These are phyloP conservation scores for Boletus tylopilopsis DNA, from an alignment of 768 basidiomycete genomes.

Conservation along the genomic window DNA sequence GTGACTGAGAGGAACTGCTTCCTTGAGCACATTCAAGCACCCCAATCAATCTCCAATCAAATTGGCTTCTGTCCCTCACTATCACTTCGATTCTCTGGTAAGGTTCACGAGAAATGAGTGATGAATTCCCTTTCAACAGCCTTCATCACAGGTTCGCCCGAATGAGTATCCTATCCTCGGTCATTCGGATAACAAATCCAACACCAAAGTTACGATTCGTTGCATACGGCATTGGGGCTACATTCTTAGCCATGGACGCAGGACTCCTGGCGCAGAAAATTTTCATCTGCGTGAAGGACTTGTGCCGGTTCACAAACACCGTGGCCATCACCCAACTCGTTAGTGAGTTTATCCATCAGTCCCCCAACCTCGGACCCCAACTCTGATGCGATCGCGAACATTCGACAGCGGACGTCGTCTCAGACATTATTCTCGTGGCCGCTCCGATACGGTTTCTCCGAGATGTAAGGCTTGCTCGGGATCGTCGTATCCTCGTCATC, in stretches of 20 bases:
- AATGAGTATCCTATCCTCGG: conserved; percentile 27
- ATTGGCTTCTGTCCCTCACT: conserved; percentile 20
- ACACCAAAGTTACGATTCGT: conserved; percentile 4
- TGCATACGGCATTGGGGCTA: conserved; percentile 13
- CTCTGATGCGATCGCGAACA: background rate
- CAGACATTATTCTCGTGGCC: conserved; percentile 19
- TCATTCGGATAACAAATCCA: conserved; percentile 21
- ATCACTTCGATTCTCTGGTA: conserved; percentile 22
- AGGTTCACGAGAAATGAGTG: background rate
- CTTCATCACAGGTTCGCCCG: conserved; percentile 19
- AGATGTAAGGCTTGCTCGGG: conserved; percentile 11
- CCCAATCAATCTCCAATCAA: background rate
- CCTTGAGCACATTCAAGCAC: background rate
- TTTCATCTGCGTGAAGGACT: conserved; percentile 1
- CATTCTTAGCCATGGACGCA: conserved; percentile 15
- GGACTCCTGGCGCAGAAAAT: conserved; percentile 20
- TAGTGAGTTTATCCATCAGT: no score
- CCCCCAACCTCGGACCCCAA: background rate
- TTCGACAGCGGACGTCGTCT: conserved; percentile 19
- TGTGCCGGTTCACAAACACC: background rate
- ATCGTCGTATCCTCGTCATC: conserved; percentile 19
- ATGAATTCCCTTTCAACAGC: background rate
- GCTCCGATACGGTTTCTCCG: conserved; percentile 14
- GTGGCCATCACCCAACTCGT: conserved; percentile 22
- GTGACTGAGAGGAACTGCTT: background rate